These are phyloP conservation scores for Persicaria tinctoria DNA, from an alignment of 148 eudicot species.

Conservation along the genomic window DNA sequence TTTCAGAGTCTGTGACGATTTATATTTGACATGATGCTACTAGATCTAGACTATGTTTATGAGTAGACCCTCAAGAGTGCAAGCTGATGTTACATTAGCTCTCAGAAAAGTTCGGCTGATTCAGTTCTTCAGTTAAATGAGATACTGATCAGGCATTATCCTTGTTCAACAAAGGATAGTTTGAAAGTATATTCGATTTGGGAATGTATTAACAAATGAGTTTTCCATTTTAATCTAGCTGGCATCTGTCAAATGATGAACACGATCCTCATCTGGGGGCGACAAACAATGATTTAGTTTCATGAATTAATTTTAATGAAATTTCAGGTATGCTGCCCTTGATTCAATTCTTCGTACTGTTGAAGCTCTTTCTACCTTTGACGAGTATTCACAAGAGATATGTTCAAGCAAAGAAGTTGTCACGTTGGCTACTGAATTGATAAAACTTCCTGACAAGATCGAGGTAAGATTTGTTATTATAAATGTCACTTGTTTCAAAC, in stretches of 20 bases:
- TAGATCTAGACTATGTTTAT: background rate
- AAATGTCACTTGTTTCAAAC: background rate
- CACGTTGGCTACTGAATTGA: conserved; percentile 51
- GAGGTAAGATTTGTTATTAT: conserved; percentile 45
- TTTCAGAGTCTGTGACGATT: background rate
- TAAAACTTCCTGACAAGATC: conserved; percentile 71
- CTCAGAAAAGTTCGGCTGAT: background rate
- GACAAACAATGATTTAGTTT: background rate
- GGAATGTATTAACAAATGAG: background rate
- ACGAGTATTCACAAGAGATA: conserved; percentile 61
- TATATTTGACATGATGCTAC: background rate
- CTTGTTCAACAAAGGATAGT: background rate
- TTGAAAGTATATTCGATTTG: background rate
- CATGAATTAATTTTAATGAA: background rate
- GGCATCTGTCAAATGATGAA: background rate
- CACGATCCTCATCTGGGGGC: background rate
- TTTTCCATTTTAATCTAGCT: background rate
- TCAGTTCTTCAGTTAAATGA: background rate
- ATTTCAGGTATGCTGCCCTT: conserved; percentile 64
- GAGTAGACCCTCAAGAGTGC: too few relatives aligned
- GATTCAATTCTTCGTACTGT: conserved; percentile 72
- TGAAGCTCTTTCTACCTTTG: conserved; percentile 70
- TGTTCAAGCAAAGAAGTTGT: conserved; percentile 58
- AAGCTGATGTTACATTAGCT: background rate
- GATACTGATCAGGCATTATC: background rate